phyloP scores from a whole-genome alignment of 1,284 basidiomycete species.

The Apiotrichum mycotoxinovorans region DNA sequence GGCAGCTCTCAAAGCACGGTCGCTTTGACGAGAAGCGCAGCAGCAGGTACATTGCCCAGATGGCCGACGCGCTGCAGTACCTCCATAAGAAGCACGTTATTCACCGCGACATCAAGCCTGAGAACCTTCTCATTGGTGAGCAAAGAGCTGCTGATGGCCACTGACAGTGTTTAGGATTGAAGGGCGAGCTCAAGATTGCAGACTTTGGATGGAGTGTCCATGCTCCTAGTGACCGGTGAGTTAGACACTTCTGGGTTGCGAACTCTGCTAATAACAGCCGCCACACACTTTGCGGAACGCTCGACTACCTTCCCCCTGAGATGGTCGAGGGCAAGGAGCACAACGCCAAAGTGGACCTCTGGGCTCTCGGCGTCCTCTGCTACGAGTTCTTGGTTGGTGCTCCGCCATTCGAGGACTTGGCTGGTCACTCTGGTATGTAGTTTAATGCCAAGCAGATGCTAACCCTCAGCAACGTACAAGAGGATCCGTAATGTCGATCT shows the following conservation, averaged over 20 bases:
- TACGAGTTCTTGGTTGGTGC: conserved; percentile 92
- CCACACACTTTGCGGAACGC: conserved; percentile 86
- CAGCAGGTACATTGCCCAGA: conserved; percentile 87
- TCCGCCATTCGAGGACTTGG: conserved; percentile 87
- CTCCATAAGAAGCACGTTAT: conserved; percentile 96
- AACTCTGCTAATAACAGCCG: conserved; percentile 41
- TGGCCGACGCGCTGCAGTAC: conserved; percentile 93
- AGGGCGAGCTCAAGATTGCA: conserved; percentile 96
- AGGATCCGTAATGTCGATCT: conserved; percentile 68
- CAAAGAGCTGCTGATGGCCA: no score
- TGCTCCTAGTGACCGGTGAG: conserved; percentile 74
- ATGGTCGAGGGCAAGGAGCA: conserved; percentile 80
- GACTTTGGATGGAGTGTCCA: conserved; percentile 99
- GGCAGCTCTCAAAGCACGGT: conserved; percentile 80
- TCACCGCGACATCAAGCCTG: conserved; percentile 98
- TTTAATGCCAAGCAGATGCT: not conserved
- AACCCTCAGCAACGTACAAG: conserved; percentile 69
- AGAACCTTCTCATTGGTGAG: conserved; percentile 83
- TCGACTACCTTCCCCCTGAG: conserved; percentile 97
- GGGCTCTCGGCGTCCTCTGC: conserved; percentile 93
- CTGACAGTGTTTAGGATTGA: conserved; percentile 55
- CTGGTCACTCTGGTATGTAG: conserved; percentile 63
- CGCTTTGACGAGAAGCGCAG: conserved; percentile 83
- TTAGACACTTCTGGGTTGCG: not conserved
- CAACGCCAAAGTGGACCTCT: conserved; percentile 63